Conservation (phyloP, 345 rosid genomes). For the Stellera chamaejasme region DNA sequence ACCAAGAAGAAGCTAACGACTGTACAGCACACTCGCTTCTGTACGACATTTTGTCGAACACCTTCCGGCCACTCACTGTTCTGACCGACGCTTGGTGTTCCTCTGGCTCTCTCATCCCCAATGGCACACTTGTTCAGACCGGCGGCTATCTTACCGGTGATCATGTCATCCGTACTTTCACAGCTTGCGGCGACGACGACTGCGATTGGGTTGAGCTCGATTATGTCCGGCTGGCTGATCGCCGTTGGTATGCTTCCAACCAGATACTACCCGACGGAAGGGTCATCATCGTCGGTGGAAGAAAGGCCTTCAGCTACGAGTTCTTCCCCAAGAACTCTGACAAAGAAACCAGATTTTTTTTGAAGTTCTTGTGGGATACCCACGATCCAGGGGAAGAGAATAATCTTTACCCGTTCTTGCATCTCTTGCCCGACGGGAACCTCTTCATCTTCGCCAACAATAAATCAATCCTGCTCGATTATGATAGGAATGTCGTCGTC, state of each 20-base stretch:
- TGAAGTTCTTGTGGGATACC: slow-evolving; percentile 56
- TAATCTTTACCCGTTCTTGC: slow-evolving; percentile 81
- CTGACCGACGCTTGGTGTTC: slow-evolving; percentile 83
- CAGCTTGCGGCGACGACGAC: slow-evolving; percentile 31
- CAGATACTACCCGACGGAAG: slow-evolving; percentile 77
- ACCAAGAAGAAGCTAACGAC: slow-evolving; percentile 28
- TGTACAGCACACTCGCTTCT: slow-evolving; percentile 73
- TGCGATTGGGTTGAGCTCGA: slow-evolving; percentile 66
- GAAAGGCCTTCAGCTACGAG: slow-evolving; percentile 57
- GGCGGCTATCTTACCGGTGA: slow-evolving; percentile 70
- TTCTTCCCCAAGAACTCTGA: slow-evolving; percentile 41
- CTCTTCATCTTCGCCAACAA: slow-evolving; percentile 71
- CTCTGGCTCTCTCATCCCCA: slow-evolving; percentile 57
- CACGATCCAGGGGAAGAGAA: slow-evolving; percentile 56
- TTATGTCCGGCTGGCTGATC: slow-evolving; percentile 21
- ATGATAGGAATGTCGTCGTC: slow-evolving; percentile 28
- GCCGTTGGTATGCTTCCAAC: slow-evolving; percentile 81
- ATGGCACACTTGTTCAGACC: slow-evolving; percentile 65
- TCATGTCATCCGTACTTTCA: slow-evolving; percentile 38
- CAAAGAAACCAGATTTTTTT: slow-evolving; percentile 19
- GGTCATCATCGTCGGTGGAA: slow-evolving; percentile 61
- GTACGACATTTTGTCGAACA: slow-evolving; percentile 51
- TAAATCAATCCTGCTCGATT: slow-evolving; percentile 55
- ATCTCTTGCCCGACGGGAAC: slow-evolving; percentile 65
- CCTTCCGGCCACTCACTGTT: slow-evolving; percentile 50